These are phyloP conservation scores for Teratosphaeria epicoccoides DNA, from an alignment of 2,329 filamentous ascomycete genomes.

Conservation along the genomic window DNA sequence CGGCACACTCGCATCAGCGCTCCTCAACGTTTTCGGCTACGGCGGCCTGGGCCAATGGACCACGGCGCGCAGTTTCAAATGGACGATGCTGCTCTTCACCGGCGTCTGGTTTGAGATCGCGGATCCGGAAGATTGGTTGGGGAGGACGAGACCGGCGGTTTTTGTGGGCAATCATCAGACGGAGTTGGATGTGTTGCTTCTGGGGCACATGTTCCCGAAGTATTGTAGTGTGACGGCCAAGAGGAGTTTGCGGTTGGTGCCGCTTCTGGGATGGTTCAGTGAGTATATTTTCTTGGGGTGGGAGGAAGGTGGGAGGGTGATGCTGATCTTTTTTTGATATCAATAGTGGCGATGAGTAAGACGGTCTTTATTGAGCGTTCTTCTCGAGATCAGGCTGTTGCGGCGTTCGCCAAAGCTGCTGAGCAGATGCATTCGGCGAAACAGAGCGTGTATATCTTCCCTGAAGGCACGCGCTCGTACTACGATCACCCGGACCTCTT, in stretches of 20 bases:
- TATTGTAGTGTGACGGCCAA: constrained; percentile 93
- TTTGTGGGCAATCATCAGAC: constrained; percentile 90
- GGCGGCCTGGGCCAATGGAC: constrained; percentile 78
- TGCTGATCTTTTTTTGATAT: not conserved
- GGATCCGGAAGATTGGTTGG: constrained; percentile 28
- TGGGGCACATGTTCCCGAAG: constrained; percentile 78
- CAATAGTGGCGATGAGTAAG: constrained; percentile 63
- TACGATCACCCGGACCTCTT: constrained; percentile 68
- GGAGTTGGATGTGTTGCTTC: constrained; percentile 86
- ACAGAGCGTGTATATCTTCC: constrained; percentile 72
- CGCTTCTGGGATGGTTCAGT: constrained; percentile 90
- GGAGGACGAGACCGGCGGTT: constrained; percentile 62
- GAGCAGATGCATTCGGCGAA: constrained; percentile 59
- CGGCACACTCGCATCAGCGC: constrained; percentile 63
- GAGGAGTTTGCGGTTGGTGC: constrained; percentile 64
- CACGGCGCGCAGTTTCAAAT: constrained; percentile 67
- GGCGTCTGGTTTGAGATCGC: constrained; percentile 68
- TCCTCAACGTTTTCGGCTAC: constrained; percentile 60
- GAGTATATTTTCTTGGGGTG: constrained; percentile 11
- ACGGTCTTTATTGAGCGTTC: constrained; percentile 92
- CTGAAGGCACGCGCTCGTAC: constrained; percentile 89
- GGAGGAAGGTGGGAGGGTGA: not conserved
- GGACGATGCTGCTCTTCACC: constrained; percentile 60
- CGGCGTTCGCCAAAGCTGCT: constrained; percentile 76
- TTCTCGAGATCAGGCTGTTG: constrained; percentile 70